Evolutionary conservation across 352 stramenopile species (phyloP).

Genomic region (Globisporangium barbulae): DNA sequence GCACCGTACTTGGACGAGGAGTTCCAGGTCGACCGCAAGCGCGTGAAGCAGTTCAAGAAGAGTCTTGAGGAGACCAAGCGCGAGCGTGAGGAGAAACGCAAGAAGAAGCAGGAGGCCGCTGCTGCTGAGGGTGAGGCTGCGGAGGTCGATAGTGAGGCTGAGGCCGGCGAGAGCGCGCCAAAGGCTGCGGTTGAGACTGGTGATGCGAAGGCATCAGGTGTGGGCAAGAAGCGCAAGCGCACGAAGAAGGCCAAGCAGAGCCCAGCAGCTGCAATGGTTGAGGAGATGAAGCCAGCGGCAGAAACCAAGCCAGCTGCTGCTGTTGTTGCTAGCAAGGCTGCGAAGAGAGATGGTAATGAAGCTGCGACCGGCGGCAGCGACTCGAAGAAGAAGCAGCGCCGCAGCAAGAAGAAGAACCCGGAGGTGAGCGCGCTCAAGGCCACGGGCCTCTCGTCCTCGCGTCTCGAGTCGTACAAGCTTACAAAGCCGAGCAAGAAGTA

Average conservation of each 20-base stretch:
- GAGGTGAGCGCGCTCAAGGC: conserved; percentile 41
- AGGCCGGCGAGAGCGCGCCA: neutral
- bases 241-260: conserved; percentile 54
- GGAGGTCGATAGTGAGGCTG: conserved; percentile 7
- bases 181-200: conserved; percentile 21
- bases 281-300: conserved; percentile 2
- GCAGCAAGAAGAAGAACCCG: conserved; percentile 53
- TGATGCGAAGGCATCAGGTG: conserved; percentile 12
- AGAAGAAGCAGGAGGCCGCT: conserved; percentile 23
- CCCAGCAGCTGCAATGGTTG: conserved; percentile 9
- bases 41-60: conserved; percentile 79
- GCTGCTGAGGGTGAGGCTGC: neutral
- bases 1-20: conserved; percentile 92
- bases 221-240: conserved; percentile 66
- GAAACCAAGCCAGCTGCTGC: neutral
- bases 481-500: conserved; percentile 65
- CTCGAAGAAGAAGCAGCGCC: conserved; percentile 52
- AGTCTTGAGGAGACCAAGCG: conserved; percentile 40
- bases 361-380: neutral
- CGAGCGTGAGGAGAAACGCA: conserved; percentile 32
- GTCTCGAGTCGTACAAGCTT: conserved; percentile 82
- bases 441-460: conserved; percentile 67
- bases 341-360: neutral
- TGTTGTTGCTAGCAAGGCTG: neutral
- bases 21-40: conserved; percentile 64